Evolutionary conservation across 805 yeast genomes (phyloP).

Genomic region (Spathaspora hagerdaliae): DNA sequence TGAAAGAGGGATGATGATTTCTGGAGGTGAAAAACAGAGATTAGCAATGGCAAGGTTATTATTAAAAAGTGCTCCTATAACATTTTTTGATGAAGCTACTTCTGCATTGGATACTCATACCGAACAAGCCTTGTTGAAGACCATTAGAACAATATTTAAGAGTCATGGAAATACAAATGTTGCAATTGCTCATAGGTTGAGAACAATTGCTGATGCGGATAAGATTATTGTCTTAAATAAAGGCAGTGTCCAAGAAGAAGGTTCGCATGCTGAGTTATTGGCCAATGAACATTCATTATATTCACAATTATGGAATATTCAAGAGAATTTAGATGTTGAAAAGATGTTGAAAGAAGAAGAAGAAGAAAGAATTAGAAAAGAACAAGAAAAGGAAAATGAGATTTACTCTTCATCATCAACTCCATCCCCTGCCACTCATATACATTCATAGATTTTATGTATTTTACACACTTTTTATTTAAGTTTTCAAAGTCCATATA

Average conservation of each 20-base stretch:
- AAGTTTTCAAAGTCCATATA: too few relatives aligned
- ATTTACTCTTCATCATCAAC: neutral
- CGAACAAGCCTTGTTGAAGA: conserved; percentile 75
- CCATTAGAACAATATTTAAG: conserved; percentile 64
- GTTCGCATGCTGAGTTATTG: conserved; percentile 68
- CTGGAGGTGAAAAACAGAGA: conserved; percentile 98
- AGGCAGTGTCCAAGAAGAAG: conserved; percentile 85
- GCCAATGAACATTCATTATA: conserved; percentile 58
- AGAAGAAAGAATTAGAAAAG: conserved; percentile 6
- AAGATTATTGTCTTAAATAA: conserved; percentile 81
- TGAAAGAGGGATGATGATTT: conserved; percentile 97
- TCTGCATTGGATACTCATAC: conserved; percentile 96
- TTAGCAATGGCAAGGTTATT: conserved; percentile 90
- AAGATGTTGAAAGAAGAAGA: conserved; percentile 16
- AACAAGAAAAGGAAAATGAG: conserved; percentile 3
- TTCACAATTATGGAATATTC: conserved; percentile 84
- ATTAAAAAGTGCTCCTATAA: conserved; percentile 79
- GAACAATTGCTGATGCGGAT: conserved; percentile 93
- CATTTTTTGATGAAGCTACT: conserved; percentile 96
- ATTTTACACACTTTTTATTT: too few relatives aligned
- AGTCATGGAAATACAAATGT: conserved; percentile 66
- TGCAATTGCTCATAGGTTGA: conserved; percentile 87
- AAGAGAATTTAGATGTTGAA: conserved; percentile 67
- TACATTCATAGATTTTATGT: too few relatives aligned
- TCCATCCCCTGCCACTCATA: too few relatives aligned